A percentile compares a stretch with the other conserved stretches of the same genome.
These are phyloP conservation scores for Heritiera littoralis DNA, from an alignment of 345 rosid genomes.

Conservation along the genomic window DNA sequence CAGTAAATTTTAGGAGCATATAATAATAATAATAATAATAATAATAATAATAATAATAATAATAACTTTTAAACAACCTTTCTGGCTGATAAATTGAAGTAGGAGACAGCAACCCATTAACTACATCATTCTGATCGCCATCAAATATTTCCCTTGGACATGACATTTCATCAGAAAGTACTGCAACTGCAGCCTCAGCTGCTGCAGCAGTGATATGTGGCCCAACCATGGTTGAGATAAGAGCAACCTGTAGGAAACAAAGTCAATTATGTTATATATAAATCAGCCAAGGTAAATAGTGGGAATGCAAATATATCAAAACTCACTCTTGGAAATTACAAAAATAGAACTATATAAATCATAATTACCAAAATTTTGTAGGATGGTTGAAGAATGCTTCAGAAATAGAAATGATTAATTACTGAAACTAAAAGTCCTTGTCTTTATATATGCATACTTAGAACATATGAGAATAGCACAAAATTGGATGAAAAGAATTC, in stretches of 20 bases:
- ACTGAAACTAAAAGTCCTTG: background rate
- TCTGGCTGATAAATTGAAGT: constrained; percentile 27
- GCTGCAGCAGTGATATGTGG: constrained; percentile 72
- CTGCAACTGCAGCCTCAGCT: constrained; percentile 76
- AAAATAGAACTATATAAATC: background rate
- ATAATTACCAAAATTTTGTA: background rate
- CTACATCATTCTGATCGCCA: constrained; percentile 32
- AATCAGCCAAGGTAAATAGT: background rate
- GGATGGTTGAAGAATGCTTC: background rate
- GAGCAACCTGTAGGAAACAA: constrained; percentile 52
- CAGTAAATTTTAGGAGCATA: constrained; percentile 6
- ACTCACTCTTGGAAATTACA: too few relatives aligned
- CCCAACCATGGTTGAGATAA: constrained; percentile 61
- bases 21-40: constrained; percentile 14
- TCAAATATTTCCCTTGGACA: constrained; percentile 74
- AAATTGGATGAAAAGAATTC: too few relatives aligned
- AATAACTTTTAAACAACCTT: constrained; percentile 39
- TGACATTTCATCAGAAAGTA: constrained; percentile 71
- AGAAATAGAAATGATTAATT: background rate
- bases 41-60: background rate
- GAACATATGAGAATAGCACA: background rate
- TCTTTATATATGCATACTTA: background rate
- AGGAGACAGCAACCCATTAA: constrained; percentile 36
- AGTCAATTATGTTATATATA: background rate
- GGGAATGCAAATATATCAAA: background rate